These are phyloP conservation scores for Bacidia rubella DNA, from an alignment of 495 filamentous ascomycete species.

Conservation along the genomic window DNA sequence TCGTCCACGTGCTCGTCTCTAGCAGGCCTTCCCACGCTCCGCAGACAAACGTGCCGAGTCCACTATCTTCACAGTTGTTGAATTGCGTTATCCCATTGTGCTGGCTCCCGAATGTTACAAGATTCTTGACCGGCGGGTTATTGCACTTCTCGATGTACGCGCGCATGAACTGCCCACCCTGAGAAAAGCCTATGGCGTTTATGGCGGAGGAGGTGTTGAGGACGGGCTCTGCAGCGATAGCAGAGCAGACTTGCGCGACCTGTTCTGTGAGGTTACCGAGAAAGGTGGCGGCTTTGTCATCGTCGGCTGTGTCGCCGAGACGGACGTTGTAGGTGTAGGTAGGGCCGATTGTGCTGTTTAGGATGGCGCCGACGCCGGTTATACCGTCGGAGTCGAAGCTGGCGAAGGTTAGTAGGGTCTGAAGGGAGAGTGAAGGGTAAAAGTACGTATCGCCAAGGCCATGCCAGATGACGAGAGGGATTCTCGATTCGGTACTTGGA, in stretches of 20 bases:
- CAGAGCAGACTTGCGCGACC: conserved; percentile 62
- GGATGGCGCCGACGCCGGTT: conserved; percentile 47
- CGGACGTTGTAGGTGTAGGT: conserved; percentile 74
- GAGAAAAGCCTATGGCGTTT: conserved; percentile 87
- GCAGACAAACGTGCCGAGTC: conserved; percentile 43
- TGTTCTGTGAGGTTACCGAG: conserved; percentile 81
- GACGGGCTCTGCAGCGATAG: conserved; percentile 63
- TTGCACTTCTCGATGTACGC: conserved; percentile 91
- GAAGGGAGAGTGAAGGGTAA: not conserved
- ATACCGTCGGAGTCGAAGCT: conserved; percentile 67
- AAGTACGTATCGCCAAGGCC: conserved; percentile 47
- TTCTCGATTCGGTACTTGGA: not conserved
- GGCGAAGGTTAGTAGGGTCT: conserved; percentile 27
- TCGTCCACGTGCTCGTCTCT: conserved; percentile 58
- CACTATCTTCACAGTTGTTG: conserved; percentile 45
- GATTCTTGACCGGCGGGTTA: conserved; percentile 58
- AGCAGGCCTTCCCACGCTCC: conserved; percentile 60
- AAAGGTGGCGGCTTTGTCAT: conserved; percentile 74
- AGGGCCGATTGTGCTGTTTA: conserved; percentile 59
- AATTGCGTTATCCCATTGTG: conserved; percentile 90
- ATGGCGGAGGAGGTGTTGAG: conserved; percentile 67
- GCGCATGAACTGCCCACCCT: conserved; percentile 91
- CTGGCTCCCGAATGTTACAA: conserved; percentile 86
- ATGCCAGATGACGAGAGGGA: conserved; percentile 87
- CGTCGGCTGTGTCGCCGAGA: conserved; percentile 47